Base-by-base conservation (phyloP, 2,329 filamentous ascomycete species). In the Thielaviopsis euricoi region DNA sequence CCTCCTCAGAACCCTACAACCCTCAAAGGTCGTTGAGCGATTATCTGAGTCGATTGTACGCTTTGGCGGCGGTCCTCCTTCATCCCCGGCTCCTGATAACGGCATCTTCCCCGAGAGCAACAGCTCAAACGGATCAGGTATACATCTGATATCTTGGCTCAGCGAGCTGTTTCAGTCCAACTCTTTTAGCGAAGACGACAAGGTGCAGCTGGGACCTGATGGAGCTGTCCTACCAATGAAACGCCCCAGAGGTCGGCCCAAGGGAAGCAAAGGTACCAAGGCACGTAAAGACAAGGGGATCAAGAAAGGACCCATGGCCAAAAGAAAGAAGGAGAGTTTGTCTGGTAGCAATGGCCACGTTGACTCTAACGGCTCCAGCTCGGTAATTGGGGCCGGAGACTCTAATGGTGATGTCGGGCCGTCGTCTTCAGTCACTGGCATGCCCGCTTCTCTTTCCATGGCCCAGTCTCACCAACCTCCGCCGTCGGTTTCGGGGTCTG, bases 31-130 rank as follows among this genome's bases (percentile, higher is more conserved):
- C 0, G 80, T 83, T 21, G 79, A 83, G 60, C 80, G 82, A 64
- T 70, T 85, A 37, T 83, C 79, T 64, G 82, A 77, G 63, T 81
- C 78, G 1, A 65, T 84, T 57, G 74, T 77, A n/a, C 83, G 80
- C 63, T 84, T 83, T 66, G 81, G 81, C 7, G 79, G 80, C 25
- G 74, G 79, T 52, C 78, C 79, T 43, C 76, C 75, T 26, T 76
- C 74, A 4, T 76, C 76, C 7, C 73, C 76, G 6, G 74, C 78
- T n/a, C 72, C 74, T 0, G 67, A 73, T 26, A 71, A 76, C 62
- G 73, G 70, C 17, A 69, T 67, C 1, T 83, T 83, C 56, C 80
- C 81, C 1, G 70, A 73, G 25, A 83, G 81, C 62, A 74, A 73
- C 10, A 71, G 74, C 52, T 72, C 72, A 13, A 82, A 82, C 64